Base-by-base conservation (phyloP, 2,329 filamentous ascomycete species). In the Microcyclosporella mali region DNA sequence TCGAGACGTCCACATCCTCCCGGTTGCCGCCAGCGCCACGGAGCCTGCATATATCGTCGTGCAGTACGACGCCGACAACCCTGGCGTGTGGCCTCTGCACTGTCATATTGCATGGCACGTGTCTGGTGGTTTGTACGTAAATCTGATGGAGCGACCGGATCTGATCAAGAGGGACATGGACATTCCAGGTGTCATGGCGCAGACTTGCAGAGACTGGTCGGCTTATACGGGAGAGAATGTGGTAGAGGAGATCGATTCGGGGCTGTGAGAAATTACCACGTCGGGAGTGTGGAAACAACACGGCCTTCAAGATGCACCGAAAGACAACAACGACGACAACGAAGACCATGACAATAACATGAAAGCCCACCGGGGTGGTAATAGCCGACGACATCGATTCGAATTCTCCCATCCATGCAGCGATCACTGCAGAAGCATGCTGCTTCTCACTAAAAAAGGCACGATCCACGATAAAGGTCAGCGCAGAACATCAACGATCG, bases 1-100 rank as follows among this genome's bases (percentile, higher is more conserved):
- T 9, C 62, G 75, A 25, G 75, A 78, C 49, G 72, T 72, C 0
- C 67, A 75, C 34, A 63, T 73, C 4, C 56, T 78, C 2, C 67
- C 66, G 6, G 49, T 66, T 16, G 60, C 62, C 19, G 25, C 47
- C 2, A 50, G 46, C 34, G 39, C 47, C 7, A 46, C 43, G 2
- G 50, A 53, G 14, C 59, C 61, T 1, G 63, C 51, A 1, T 61
- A 62, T 46, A 55, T 68, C 30, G 68, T 60, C 31, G 50, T 71
- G 1, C 73, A 75, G 27, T 71, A 70, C 56, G 54, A 63, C 6
- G 61, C 67, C 2, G 71, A 76, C 43, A 77, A 77, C 50, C 73
- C 74, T 0, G 74, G 74, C 2, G 52, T 57, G 6, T 61, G 58
- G 60, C 56, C 56, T 2, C 52, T 62, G 29, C 59, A 62, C 33